These are phyloP conservation scores for Penicillium paneum DNA, from an alignment of 2,329 filamentous ascomycete genomes.

Conservation along the genomic window DNA sequence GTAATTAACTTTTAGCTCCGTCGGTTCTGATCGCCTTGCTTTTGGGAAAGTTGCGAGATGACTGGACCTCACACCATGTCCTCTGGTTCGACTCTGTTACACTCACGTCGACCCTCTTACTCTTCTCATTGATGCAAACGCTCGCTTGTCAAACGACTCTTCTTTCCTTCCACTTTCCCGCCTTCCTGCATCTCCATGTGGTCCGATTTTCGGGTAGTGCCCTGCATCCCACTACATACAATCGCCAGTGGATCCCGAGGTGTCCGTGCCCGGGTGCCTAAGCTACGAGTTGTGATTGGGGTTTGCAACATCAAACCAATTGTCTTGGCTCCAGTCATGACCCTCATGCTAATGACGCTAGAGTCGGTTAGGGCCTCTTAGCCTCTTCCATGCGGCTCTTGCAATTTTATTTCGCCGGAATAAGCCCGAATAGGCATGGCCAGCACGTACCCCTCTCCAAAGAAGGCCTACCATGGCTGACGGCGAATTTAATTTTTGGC, in stretches of 20 bases:
- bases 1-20: background rate
- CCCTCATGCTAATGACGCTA: constrained; percentile 8
- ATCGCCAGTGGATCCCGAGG: background rate
- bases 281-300: background rate
- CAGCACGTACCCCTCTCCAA: background rate
- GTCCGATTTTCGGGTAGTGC: background rate
- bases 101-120: background rate
- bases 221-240: background rate
- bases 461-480: background rate
- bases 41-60: background rate
- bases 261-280: background rate
- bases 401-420: constrained; percentile 4
- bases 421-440: background rate
- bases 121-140: background rate
- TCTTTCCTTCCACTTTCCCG: background rate
- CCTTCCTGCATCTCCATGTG: background rate
- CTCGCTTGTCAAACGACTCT: background rate
- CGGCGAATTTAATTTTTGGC: background rate
- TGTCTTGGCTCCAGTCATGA: constrained; percentile 4
- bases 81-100: background rate
- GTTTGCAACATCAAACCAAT: background rate
- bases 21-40: background rate
- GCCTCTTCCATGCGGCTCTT: constrained; percentile 22
- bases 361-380: constrained; percentile 2
- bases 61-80: background rate